Base-by-base conservation (phyloP, 2,329 filamentous ascomycete species). In the Aspergillus pseudoterreus region DNA sequence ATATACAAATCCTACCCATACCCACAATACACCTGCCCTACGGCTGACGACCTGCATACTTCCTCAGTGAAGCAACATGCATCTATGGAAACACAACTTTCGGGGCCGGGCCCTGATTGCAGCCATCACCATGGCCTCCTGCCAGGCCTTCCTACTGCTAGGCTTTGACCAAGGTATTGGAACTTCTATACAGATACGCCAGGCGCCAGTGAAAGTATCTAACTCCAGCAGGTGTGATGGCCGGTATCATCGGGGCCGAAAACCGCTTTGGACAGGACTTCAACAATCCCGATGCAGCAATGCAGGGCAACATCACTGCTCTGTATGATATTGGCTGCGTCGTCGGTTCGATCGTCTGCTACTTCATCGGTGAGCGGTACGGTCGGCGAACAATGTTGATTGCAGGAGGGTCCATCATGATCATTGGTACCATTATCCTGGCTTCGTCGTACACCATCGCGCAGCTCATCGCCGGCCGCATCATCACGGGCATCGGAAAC, bases 151-250 rank as follows among this genome's bases (percentile, higher is more conserved):
- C 17, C 52, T 69, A 4, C 56, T 71, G 4, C 58, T 71, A 1
- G 77, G 77, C 8, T 80, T 78, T 58, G 75, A 80, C 54, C 77
- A 79, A 60, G 76, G 76, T 58, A 27, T n/a, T 10, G 14, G 2
- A 14, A 4, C 2, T 17, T 15, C 22, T 12, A 19, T 14, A 2
- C 22, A 22, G 22, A 22, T 22, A 22, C 22, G 6, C 6, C 5
- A 3, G 14, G 2, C 4, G 4, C 11, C 11, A 2, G 39, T 9
- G 22, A 24, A 24, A 33, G 5, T 22, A 22, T 2, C 35, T 55
- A 14, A 50, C 14, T 4, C 6, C 5, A 3, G 6, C 17, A 56
- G 55, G 55, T 4, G 61, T 64, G 6, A 61, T 61, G 63, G 48
- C 57, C 22, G 74, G 73, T 24, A 72, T 80, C 45, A 77, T 76